Evolutionary conservation across 495 filamentous ascomycete species (phyloP).

Genomic region (Rhypophila decipiens): DNA sequence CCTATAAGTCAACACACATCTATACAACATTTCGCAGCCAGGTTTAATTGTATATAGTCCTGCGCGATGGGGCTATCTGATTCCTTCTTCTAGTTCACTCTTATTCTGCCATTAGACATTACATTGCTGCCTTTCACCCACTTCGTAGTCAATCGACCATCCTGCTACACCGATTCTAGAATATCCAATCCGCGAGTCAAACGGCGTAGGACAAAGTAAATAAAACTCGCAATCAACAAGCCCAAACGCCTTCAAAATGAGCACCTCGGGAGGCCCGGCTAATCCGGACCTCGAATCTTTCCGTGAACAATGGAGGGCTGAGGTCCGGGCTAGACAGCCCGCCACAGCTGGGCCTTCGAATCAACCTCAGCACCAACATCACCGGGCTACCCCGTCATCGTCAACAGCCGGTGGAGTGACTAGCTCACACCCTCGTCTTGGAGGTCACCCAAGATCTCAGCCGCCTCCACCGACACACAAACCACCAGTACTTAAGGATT

Average conservation of each 20-base stretch:
- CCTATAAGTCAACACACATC: no score
- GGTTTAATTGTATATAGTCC: no score
- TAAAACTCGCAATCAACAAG: no score
- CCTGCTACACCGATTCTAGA: no score
- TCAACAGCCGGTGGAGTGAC: slow-evolving; percentile 2
- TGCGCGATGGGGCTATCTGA: no score
- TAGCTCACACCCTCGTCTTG: background rate
- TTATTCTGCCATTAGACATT: no score
- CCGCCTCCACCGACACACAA: slow-evolving; percentile 12
- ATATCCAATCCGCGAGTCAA: no score
- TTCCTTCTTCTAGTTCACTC: no score
- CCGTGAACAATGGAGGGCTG: slow-evolving; percentile 33
- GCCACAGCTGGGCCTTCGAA: background rate
- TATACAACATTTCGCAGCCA: no score
- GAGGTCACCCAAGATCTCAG: slow-evolving; percentile 4
- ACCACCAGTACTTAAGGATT: slow-evolving; percentile 1
- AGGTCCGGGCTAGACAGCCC: slow-evolving; percentile 20
- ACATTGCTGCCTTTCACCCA: no score
- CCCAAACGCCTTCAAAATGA: slow-evolving; percentile 17
- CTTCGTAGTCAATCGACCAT: no score
- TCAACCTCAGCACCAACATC: slow-evolving; percentile 1
- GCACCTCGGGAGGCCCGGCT: slow-evolving; percentile 5
- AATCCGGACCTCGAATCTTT: slow-evolving; percentile 35
- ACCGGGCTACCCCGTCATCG: slow-evolving; percentile 8
- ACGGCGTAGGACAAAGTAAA: no score